Percentiles rank a stretch among this genome's conserved stretches.
Conservation (phyloP, 305 asterid species). For the Ajuga reptans region DNA sequence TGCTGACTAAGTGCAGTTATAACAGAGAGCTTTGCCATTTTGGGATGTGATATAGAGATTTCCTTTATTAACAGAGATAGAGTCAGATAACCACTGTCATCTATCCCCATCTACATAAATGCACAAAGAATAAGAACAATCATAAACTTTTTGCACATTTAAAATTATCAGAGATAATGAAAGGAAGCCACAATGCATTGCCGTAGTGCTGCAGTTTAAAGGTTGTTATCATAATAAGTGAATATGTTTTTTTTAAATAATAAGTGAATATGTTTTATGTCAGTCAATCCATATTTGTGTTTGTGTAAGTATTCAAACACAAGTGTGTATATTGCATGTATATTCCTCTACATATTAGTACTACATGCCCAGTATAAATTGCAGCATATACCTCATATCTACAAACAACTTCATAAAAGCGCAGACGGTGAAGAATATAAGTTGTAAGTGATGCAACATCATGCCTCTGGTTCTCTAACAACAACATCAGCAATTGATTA, state of each 20-base stretch:
- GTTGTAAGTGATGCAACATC: constrained; percentile 81
- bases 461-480: constrained; percentile 77
- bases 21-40: neutral
- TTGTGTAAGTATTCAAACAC: neutral
- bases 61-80: neutral
- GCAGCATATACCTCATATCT: constrained; percentile 74
- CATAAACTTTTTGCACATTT: neutral
- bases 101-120: neutral
- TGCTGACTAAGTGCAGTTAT: neutral
- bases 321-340: neutral
- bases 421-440: constrained; percentile 77
- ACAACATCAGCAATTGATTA: constrained; percentile 71
- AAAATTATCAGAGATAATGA: neutral
- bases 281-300: neutral
- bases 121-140: neutral
- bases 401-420: constrained; percentile 82
- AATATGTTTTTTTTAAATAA: neutral
- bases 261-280: neutral
- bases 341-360: neutral
- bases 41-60: neutral
- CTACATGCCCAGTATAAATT: constrained; percentile 16
- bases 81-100: constrained; percentile 2
- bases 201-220: constrained; percentile 1
- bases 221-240: neutral
- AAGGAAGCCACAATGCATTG: neutral